Percentiles rank a stretch among this genome's conserved stretches.
Conservation (phyloP, 108 stramenopile species). For the Seminavis robusta region DNA sequence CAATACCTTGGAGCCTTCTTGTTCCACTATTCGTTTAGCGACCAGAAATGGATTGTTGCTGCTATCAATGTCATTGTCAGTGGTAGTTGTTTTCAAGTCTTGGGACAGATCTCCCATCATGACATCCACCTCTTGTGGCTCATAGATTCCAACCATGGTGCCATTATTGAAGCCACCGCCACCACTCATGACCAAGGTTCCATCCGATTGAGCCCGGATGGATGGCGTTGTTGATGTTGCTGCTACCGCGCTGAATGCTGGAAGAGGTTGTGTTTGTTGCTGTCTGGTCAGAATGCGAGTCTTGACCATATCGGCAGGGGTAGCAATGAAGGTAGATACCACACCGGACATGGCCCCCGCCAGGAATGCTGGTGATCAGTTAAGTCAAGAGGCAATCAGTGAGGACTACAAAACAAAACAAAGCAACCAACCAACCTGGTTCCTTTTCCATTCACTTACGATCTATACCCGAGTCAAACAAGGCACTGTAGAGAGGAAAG, state of each 20-base stretch:
- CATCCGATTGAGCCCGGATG: background rate
- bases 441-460: too few species aligned
- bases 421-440: background rate
- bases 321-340: slow-evolving; percentile 37
- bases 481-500: slow-evolving; percentile 11
- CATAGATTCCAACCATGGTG: too few species aligned
- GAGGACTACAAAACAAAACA: background rate
- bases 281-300: slow-evolving; percentile 36
- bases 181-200: background rate
- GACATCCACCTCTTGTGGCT: background rate
- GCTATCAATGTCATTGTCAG: background rate
- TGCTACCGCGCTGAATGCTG: background rate
- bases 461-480: background rate
- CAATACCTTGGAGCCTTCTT: slow-evolving; percentile 36
- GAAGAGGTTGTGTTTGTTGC: background rate
- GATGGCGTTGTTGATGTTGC: background rate
- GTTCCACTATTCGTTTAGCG: slow-evolving; percentile 17
- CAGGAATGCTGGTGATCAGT: slow-evolving; percentile 12
- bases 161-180: background rate
- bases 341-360: slow-evolving; percentile 46
- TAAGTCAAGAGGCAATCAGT: background rate
- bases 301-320: slow-evolving; percentile 59
- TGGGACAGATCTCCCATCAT: background rate
- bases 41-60: slow-evolving; percentile 8
- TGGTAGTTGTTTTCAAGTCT: background rate